Evolutionary conservation across 495 filamentous ascomycete species (phyloP).

Genomic region (Letharia columbiana): DNA sequence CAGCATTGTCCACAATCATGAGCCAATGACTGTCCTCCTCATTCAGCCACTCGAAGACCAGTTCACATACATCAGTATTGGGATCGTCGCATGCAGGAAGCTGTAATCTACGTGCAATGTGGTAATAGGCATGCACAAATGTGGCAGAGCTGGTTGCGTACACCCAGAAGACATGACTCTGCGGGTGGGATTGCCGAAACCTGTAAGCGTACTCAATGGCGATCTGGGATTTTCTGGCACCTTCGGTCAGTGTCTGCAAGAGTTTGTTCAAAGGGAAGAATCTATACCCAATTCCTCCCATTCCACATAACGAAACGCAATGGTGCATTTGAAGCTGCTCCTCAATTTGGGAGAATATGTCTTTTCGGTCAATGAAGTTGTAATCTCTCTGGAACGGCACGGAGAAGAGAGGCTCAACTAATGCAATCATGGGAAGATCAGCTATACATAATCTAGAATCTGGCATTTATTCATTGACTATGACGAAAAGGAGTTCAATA

Average conservation of each 20-base stretch:
- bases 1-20: too few species aligned
- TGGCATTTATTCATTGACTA: not conserved
- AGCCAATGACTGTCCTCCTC: not conserved
- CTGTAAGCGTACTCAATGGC: constrained; percentile 6
- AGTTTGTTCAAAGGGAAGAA: not conserved
- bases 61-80: not conserved
- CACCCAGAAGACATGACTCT: constrained; percentile 10
- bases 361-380: constrained; percentile 5
- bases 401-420: constrained; percentile 2
- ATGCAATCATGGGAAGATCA: not conserved
- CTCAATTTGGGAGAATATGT: constrained; percentile 6
- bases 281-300: constrained; percentile 1
- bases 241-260: not conserved
- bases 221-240: constrained; percentile 16
- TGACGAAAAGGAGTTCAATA: not conserved
- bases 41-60: not conserved
- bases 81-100: not conserved
- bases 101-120: not conserved
- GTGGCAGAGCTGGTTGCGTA: not conserved
- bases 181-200: not conserved
- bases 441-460: not conserved
- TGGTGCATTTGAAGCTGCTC: constrained; percentile 5
- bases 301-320: not conserved
- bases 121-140: not conserved
- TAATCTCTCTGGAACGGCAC: constrained; percentile 5